A percentile compares a stretch with the other conserved stretches of the same genome.
Evolutionary conservation across 805 yeast species (phyloP).

Genomic region (Hanseniaspora lachancei): DNA sequence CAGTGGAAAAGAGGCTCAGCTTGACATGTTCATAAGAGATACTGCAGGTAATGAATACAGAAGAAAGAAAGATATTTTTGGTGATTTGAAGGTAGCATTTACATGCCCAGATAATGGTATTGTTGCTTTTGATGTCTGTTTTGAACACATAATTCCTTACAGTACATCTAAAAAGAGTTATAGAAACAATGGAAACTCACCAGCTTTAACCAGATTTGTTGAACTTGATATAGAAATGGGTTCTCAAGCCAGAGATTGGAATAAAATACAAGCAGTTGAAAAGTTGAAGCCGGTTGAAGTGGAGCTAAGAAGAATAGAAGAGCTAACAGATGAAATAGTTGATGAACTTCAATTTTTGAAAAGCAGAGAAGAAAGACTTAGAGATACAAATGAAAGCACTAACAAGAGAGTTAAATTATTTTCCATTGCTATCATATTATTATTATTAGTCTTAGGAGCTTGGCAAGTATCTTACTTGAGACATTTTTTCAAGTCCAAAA

Average conservation of each 20-base stretch:
- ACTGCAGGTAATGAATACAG: constrained; percentile 76
- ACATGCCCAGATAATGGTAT: constrained; percentile 53
- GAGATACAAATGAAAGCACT: constrained; percentile 95
- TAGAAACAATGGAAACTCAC: constrained; percentile 25
- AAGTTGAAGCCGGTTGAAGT: constrained; percentile 87
- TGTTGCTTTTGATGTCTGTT: constrained; percentile 83
- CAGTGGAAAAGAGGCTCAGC: constrained; percentile 74
- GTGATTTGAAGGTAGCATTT: constrained; percentile 63
- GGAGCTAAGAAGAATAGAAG: constrained; percentile 76
- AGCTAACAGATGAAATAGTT: constrained; percentile 67
- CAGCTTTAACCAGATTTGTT: constrained; percentile 43
- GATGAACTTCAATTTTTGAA: constrained; percentile 73
- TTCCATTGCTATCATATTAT: constrained; percentile 52
- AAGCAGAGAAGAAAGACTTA: constrained; percentile 76
- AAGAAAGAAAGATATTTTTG: constrained; percentile 62
- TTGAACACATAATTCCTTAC: constrained; percentile 42
- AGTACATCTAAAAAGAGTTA: constrained; percentile 28
- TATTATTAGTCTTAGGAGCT: constrained; percentile 65
- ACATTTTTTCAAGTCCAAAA: constrained; percentile 79
- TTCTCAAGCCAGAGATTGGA: constrained; percentile 96
- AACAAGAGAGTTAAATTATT: constrained; percentile 85
- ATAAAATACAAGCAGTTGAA: constrained; percentile 81
- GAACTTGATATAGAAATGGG: constrained; percentile 92
- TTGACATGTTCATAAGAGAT: constrained; percentile 58
- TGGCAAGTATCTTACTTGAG: constrained; percentile 92